Evolutionary conservation across 2,329 filamentous ascomycete genomes (phyloP), one percentile per base, ranked within the genome.

Genomic region (Aureobasidium namibiae): DNA sequence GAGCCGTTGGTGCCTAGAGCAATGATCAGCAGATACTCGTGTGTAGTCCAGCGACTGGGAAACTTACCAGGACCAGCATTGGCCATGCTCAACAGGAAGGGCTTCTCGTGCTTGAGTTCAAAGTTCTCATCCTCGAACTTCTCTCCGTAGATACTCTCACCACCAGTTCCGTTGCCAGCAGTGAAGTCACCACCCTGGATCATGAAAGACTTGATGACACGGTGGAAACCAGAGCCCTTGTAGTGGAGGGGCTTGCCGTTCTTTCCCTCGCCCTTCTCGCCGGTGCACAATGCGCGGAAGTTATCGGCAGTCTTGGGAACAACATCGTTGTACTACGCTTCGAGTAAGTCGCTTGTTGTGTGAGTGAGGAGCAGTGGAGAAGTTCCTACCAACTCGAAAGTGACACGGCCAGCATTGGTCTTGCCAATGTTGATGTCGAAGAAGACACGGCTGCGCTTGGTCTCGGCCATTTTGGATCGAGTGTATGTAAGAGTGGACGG

Each of bases 121-220:
- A 99, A 97, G 74, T 95, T 95, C 82, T 99, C 92, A 68, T 99
- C 92, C 68, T 90, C 89, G 68, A 99, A 99, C 78, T 96, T 97
- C 73, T 88, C 88, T 70, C 92, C 92, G 72, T 97, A 99, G 74
- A 99, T 97, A 64, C 89, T 94, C 78, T 97, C 94, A 69, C 92
- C 92, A 64, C 92, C 92, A 26, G 92, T 97, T 65, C 92, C 94
- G 72, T 97, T 92, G 72, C 90, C 90, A 59, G 84, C 86, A 50
- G 92, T 99, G 74, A 99, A 99, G 75, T 97, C 94, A 75, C 94
- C 92, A 70, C 94, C 92, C 78, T 96, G 89, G 70, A 96, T 94
- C 92, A 99, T 97, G 77, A 99, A 99, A 69, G 89, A 84, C 81
- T 96, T 96, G 79, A 99, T 99, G 64, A 99, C 89, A 54, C 92